phyloP scores from a whole-genome alignment of 441 rosid species.

The Euphorbia corollata region DNA sequence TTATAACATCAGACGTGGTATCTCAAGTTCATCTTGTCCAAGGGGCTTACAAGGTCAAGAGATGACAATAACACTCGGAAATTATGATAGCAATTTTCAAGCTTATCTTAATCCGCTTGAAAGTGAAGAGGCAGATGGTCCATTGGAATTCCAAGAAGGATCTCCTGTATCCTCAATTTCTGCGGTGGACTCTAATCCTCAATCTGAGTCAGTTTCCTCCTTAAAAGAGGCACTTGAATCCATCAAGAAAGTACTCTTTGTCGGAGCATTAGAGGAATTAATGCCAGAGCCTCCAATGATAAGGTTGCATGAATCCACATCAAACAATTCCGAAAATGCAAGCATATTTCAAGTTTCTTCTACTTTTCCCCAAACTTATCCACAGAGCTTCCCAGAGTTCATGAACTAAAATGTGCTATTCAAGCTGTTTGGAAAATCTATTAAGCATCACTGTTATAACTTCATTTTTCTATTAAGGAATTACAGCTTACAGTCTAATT shows the following conservation, averaged over 20 bases:
- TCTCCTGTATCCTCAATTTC: conserved; percentile 22
- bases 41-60: conserved; percentile 34
- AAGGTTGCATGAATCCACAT: conserved; percentile 14
- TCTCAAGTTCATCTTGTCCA: conserved; percentile 10
- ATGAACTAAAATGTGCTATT: neutral
- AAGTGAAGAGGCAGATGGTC: conserved; percentile 13
- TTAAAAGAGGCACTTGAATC: conserved; percentile 23
- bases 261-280: conserved; percentile 30
- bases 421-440: neutral
- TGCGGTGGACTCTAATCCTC: conserved; percentile 15
- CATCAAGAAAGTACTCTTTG: conserved; percentile 23
- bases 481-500: no score
- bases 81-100: conserved; percentile 17
- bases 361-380: conserved; percentile 3
- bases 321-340: conserved; percentile 5
- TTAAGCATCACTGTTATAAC: neutral
- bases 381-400: conserved; percentile 12
- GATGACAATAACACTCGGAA: neutral
- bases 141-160: conserved; percentile 18
- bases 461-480: neutral
- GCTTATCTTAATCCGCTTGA: conserved; percentile 17
- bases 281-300: conserved; percentile 17
- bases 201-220: conserved; percentile 9
- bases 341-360: conserved; percentile 23
- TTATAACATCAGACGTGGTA: conserved; percentile 11